phyloP scores from a whole-genome alignment of 352 stramenopile genomes.

The Globisporangium emineosum region DNA sequence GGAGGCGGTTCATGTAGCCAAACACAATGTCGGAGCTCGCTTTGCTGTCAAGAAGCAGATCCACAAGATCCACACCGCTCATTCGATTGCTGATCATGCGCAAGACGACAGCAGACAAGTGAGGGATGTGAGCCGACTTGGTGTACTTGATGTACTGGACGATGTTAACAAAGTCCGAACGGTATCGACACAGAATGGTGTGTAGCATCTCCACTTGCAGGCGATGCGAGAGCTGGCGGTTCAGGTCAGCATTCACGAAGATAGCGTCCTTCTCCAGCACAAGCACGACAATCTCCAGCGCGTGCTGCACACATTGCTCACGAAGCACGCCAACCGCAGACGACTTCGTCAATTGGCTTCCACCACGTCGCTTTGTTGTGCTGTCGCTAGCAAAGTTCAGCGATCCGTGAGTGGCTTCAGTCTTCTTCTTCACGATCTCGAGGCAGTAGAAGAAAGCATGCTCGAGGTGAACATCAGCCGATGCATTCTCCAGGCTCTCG shows the following conservation, averaged over 20 bases:
- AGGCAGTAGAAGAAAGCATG: constrained; percentile 83
- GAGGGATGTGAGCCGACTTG: constrained; percentile 66
- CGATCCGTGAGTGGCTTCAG: constrained; percentile 62
- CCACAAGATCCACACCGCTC: constrained; percentile 52
- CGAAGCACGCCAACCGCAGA: constrained; percentile 44
- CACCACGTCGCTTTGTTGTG: constrained; percentile 38
- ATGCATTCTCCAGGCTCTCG: constrained; percentile 69
- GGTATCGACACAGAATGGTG: constrained; percentile 67
- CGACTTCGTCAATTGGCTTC: constrained; percentile 52
- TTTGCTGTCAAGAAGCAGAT: constrained; percentile 66
- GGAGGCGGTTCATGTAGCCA: constrained; percentile 76
- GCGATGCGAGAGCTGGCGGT: constrained; percentile 52
- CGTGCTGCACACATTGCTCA: constrained; percentile 70
- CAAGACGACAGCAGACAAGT: constrained; percentile 68
- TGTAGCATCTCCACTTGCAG: constrained; percentile 78
- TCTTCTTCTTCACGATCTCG: constrained; percentile 75
- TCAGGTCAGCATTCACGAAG: constrained; percentile 62
- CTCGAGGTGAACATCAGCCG: constrained; percentile 69
- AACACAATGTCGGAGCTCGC: constrained; percentile 64
- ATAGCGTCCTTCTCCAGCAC: constrained; percentile 65
- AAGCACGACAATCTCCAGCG: constrained; percentile 73
- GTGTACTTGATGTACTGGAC: constrained; percentile 85
- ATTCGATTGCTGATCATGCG: constrained; percentile 67
- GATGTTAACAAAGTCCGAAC: constrained; percentile 74
- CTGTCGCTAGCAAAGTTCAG: constrained; percentile 59